Conservation (phyloP, 306 rosid species). For the Crotalaria pallida region DNA sequence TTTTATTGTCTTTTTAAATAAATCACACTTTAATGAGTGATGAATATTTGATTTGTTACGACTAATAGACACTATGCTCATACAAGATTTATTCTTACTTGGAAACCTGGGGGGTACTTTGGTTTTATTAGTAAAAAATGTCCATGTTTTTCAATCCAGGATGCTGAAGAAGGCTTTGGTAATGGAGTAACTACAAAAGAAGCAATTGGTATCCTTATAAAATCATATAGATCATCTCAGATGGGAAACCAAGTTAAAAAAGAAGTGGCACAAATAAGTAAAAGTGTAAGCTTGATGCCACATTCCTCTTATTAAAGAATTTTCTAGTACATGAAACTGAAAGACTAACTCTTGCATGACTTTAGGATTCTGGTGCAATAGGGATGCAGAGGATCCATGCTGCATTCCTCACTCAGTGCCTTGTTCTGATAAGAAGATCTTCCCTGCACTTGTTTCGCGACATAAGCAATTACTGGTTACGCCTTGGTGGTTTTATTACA, state of each 20-base stretch:
- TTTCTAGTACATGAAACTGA: background rate
- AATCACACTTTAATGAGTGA: too few species aligned
- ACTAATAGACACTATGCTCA: too few species aligned
- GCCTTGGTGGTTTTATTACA: constrained; percentile 34
- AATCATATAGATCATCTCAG: constrained; percentile 36
- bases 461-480: constrained; percentile 68
- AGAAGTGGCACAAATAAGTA: constrained; percentile 31
- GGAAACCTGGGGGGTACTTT: too few species aligned
- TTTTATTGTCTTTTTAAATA: too few species aligned
- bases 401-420: constrained; percentile 49
- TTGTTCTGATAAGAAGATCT: constrained; percentile 58
- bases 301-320: background rate
- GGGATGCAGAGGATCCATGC: constrained; percentile 43
- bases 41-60: too few species aligned
- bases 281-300: constrained; percentile 33
- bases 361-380: constrained; percentile 27
- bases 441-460: constrained; percentile 58
- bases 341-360: constrained; percentile 20
- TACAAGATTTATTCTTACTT: too few species aligned
- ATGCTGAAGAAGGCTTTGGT: constrained; percentile 33
- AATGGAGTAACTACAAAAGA: constrained; percentile 26
- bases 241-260: constrained; percentile 25
- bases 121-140: background rate
- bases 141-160: constrained; percentile 21
- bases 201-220: constrained; percentile 37